A percentile compares a stretch with the other conserved stretches of the same genome.
Evolutionary conservation across 2,329 filamentous ascomycete genomes (phyloP).

Genomic region (Bipolaris oryzae): DNA sequence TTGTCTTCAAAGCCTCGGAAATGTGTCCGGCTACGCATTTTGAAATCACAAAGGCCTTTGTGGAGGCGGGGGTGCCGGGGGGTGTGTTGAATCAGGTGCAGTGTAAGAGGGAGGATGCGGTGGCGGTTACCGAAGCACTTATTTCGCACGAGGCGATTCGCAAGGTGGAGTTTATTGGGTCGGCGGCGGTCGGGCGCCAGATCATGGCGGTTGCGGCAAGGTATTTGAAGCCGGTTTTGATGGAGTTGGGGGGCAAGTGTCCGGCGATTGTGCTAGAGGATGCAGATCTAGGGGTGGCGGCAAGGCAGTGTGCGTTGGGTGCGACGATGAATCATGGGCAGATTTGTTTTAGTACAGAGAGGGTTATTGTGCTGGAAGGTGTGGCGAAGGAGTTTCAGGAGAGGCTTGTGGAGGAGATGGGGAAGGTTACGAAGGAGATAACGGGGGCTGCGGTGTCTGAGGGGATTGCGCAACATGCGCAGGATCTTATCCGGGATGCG

Average conservation of each 20-base stretch:
- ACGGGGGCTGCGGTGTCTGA: conserved; percentile 44
- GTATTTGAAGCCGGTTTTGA: conserved; percentile 75
- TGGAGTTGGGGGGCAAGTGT: conserved; percentile 84
- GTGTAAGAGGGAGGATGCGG: conserved; percentile 63
- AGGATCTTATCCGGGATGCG: conserved; percentile 50
- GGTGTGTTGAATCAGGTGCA: conserved; percentile 76
- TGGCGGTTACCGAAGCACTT: conserved; percentile 69
- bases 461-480: conserved; percentile 38
- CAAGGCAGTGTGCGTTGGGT: conserved; percentile 28
- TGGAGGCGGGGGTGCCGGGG: conserved; percentile 71
- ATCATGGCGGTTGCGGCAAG: conserved; percentile 71
- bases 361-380: conserved; percentile 65
- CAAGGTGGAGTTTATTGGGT: conserved; percentile 81
- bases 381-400: conserved; percentile 59
- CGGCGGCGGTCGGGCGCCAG: conserved; percentile 70
- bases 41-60: conserved; percentile 27
- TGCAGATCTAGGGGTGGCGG: conserved; percentile 59
- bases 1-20: conserved; percentile 39
- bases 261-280: conserved; percentile 78
- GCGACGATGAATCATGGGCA: conserved; percentile 61
- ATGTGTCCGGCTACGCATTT: conserved; percentile 32
- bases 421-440: conserved; percentile 46
- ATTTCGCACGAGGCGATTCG: conserved; percentile 67
- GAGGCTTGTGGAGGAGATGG: conserved; percentile 51
- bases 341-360: conserved; percentile 85